Conservation (phyloP, 2,329 filamentous ascomycete species). For the Trichophyton schoenleinii region DNA sequence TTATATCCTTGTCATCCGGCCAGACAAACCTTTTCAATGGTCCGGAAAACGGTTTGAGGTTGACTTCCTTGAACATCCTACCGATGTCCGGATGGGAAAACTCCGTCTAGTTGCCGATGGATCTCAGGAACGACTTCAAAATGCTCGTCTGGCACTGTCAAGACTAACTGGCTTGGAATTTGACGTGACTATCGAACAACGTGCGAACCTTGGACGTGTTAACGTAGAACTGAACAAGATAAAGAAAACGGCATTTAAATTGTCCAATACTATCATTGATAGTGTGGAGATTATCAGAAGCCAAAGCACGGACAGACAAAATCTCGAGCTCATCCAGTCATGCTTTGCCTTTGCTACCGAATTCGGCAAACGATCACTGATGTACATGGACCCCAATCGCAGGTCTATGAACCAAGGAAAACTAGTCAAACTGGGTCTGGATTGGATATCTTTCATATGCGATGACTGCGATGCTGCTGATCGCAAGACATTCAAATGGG, state of each 20-base stretch:
- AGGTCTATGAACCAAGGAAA: conserved; percentile 96
- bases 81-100: conserved; percentile 77
- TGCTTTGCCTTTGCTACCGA: conserved; percentile 99
- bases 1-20: conserved; percentile 73
- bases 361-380: conserved; percentile 85
- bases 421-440: conserved; percentile 78
- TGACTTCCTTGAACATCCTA: conserved; percentile 60
- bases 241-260: conserved; percentile 86
- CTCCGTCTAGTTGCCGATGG: conserved; percentile 80
- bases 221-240: conserved; percentile 86
- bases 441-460: conserved; percentile 97
- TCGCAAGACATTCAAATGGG: conserved; percentile 93
- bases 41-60: conserved; percentile 62
- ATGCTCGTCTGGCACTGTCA: conserved; percentile 65
- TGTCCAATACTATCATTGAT: conserved; percentile 98
- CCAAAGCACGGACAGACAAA: conserved; percentile 62
- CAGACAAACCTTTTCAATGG: conserved; percentile 70
- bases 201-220: conserved; percentile 86
- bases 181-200: conserved; percentile 78
- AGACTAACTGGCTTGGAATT: conserved; percentile 72
- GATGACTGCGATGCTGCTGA: conserved; percentile 93
- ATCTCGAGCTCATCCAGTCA: conserved; percentile 91
- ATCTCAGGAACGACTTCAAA: conserved; percentile 62
- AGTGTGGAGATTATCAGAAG: conserved; percentile 85
- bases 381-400: conserved; percentile 91